Conservation (phyloP, 192 early-diverging fungal species). For the Gamsiella multidivaricata region DNA sequence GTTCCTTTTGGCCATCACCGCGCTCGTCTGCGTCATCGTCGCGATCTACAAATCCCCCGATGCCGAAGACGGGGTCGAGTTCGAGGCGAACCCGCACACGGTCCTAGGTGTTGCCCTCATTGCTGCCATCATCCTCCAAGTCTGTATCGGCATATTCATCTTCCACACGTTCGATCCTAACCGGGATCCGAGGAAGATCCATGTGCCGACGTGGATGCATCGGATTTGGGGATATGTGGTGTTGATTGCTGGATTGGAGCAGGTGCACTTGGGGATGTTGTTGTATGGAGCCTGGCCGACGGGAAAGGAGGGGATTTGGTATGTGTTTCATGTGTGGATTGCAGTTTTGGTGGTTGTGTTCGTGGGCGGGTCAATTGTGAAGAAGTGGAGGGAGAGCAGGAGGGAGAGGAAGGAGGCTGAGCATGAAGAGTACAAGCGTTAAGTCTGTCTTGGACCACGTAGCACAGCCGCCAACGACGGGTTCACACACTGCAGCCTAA, state of each 20-base stretch:
- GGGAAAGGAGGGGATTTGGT: conserved; percentile 26
- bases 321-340: conserved; percentile 21
- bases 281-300: conserved; percentile 34
- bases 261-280: conserved; percentile 25
- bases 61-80: not conserved
- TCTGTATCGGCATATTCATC: conserved; percentile 29
- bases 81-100: conserved; percentile 10
- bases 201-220: conserved; percentile 35
- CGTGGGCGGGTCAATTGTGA: conserved; percentile 11
- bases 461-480: no score
- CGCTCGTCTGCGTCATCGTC: conserved; percentile 25
- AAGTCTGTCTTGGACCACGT: no score
- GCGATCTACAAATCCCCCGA: conserved; percentile 3
- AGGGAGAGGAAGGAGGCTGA: not conserved
- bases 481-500: no score
- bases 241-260: conserved; percentile 13
- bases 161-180: conserved; percentile 25
- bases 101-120: conserved; percentile 18
- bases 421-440: not conserved
- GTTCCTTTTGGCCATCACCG: conserved; percentile 7
- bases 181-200: conserved; percentile 7
- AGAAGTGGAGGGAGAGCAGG: conserved; percentile 2
- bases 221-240: conserved; percentile 27
- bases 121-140: conserved; percentile 15
- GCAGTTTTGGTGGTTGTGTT: conserved; percentile 8